Evolutionary conservation across 371 early-diverging fungal genomes (phyloP).

Genomic region (Fennellomyces sp.): DNA sequence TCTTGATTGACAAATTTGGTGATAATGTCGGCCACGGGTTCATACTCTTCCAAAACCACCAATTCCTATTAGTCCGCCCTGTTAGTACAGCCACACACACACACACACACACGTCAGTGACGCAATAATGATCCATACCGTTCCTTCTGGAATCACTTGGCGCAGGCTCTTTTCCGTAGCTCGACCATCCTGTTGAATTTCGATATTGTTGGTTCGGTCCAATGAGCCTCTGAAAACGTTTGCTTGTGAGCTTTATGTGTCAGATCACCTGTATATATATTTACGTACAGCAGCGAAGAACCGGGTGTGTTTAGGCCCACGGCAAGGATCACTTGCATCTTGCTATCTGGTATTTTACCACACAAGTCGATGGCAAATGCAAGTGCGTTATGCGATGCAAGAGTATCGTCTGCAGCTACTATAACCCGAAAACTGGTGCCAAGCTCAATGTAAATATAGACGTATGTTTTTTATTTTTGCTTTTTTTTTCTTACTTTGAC

Average conservation of each 20-base stretch:
- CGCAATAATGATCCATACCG: neutral
- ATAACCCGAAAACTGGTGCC: constrained; percentile 21
- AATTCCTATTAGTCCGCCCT: constrained; percentile 6
- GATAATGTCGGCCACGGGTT: constrained; percentile 22
- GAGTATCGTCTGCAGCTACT: constrained; percentile 31
- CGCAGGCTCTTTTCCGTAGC: constrained; percentile 1
- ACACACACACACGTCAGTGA: neutral
- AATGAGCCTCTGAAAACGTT: constrained; percentile 19
- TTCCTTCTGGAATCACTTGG: neutral
- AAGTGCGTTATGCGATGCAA: constrained; percentile 23
- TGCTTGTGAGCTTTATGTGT: neutral
- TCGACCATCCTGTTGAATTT: constrained; percentile 28
- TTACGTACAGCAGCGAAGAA: neutral
- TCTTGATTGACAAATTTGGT: constrained; percentile 22
- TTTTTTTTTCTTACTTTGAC: neutral
- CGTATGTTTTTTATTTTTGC: neutral
- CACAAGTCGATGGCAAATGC: constrained; percentile 19
- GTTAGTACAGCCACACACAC: neutral
- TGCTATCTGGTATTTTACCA: neutral
- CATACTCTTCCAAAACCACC: constrained; percentile 4
- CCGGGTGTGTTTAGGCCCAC: constrained; percentile 28
- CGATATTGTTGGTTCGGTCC: constrained; percentile 34
- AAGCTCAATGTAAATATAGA: neutral
- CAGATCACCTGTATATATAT: neutral
- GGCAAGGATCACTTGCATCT: constrained; percentile 24